These are phyloP conservation scores for Pseudogymnoascus sp. DNA, from an alignment of 2,329 filamentous ascomycete genomes.

Conservation along the genomic window DNA sequence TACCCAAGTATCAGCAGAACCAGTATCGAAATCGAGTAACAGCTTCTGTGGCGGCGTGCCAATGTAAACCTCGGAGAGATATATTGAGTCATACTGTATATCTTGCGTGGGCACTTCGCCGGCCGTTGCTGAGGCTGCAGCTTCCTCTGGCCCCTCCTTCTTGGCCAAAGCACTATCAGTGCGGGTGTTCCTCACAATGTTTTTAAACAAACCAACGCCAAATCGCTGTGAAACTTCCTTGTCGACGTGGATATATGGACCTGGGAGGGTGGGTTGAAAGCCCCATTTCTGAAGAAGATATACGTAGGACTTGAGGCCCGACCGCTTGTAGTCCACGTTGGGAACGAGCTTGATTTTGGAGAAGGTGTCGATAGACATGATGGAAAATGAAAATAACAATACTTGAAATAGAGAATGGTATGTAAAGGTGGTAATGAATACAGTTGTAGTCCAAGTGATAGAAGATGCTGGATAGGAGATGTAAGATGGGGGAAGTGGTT, in stretches of 20 bases:
- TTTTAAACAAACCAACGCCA: conserved; percentile 40
- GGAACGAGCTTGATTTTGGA: conserved; percentile 42
- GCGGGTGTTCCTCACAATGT: conserved; percentile 40
- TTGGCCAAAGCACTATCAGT: conserved; percentile 41
- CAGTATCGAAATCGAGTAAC: conserved; percentile 61
- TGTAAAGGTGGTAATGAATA: neutral
- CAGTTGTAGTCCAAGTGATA: neutral
- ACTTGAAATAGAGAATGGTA: neutral
- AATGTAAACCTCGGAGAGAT: conserved; percentile 55
- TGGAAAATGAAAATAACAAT: conserved; percentile 5
- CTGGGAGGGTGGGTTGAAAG: conserved; percentile 53
- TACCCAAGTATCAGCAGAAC: conserved; percentile 63
- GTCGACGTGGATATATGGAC: conserved; percentile 49
- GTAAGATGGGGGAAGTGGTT: neutral
- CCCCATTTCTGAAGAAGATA: conserved; percentile 52
- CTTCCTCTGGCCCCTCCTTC: conserved; percentile 29
- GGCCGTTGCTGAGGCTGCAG: conserved; percentile 27
- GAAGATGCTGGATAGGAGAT: neutral
- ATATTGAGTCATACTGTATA: conserved; percentile 57
- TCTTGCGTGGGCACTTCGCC: conserved; percentile 52
- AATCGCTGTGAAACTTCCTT: conserved; percentile 29
- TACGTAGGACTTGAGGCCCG: conserved; percentile 56
- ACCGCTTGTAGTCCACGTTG: conserved; percentile 51
- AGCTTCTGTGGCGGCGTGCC: conserved; percentile 57
- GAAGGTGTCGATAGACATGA: conserved; percentile 25